These are phyloP conservation scores for Penicillium maclennaniae DNA, from an alignment of 495 filamentous ascomycete species.

Conservation along the genomic window DNA sequence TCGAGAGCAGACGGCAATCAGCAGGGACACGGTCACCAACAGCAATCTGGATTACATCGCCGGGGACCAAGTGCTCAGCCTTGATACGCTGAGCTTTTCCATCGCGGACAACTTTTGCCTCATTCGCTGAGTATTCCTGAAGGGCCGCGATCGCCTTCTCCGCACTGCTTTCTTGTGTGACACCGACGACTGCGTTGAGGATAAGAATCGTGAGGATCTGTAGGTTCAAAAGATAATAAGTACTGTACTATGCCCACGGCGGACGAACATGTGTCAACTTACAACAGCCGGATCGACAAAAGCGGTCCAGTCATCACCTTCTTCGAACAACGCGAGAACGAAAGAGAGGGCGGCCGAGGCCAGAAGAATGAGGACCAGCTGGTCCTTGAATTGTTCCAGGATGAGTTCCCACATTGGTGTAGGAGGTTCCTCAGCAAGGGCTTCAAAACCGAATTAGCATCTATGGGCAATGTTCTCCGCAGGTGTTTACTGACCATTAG, in stretches of 20 bases:
- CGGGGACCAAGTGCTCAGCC: slow-evolving; percentile 94
- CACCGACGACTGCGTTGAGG: slow-evolving; percentile 94
- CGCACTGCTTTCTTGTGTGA: slow-evolving; percentile 97
- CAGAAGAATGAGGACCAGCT: slow-evolving; percentile 92
- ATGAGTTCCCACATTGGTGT: slow-evolving; percentile 96
- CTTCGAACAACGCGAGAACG: slow-evolving; percentile 88
- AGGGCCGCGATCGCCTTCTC: slow-evolving; percentile 98
- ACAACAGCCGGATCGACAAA: slow-evolving; percentile 97
- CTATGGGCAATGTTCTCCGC: neutral
- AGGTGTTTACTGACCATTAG: slow-evolving; percentile 64
- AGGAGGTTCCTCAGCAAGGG: slow-evolving; percentile 93
- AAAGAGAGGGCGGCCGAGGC: slow-evolving; percentile 95
- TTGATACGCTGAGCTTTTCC: slow-evolving; percentile 73
- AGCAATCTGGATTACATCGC: slow-evolving; percentile 83
- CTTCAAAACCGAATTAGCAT: slow-evolving; percentile 40
- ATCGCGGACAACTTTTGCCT: slow-evolving; percentile 86
- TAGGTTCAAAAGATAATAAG: slow-evolving; percentile 7
- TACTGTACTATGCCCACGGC: slow-evolving; percentile 3
- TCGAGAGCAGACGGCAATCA: slow-evolving; percentile 84
- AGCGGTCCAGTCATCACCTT: slow-evolving; percentile 90
- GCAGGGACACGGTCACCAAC: slow-evolving; percentile 97
- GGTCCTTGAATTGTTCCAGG: slow-evolving; percentile 98
- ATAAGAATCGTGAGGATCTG: slow-evolving; percentile 96
- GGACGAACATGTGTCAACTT: slow-evolving; percentile 30
- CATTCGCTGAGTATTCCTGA: slow-evolving; percentile 98